phyloP scores from a whole-genome alignment of 192 early-diverging fungal genomes.

The Mortierella hygrophila region DNA sequence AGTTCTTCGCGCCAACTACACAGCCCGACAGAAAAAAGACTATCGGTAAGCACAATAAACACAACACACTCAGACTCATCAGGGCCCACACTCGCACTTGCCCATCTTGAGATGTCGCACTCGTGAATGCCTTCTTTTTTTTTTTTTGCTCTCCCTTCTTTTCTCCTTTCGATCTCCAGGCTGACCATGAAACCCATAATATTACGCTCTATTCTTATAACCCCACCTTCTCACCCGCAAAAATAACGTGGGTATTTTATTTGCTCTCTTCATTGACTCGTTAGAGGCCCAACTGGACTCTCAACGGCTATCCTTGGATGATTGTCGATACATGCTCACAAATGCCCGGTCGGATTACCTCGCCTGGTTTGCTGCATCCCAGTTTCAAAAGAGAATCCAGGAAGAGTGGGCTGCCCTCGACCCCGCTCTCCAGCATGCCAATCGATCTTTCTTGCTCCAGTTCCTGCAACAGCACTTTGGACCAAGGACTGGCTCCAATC shows the following conservation, averaged over 20 bases:
- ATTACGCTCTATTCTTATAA: neutral
- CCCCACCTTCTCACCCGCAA: neutral
- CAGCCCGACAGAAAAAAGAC: conserved; percentile 40
- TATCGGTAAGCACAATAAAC: conserved; percentile 28
- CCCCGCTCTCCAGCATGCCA: conserved; percentile 23
- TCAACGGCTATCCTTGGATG: conserved; percentile 30
- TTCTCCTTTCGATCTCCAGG: conserved; percentile 5
- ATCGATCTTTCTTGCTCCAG: conserved; percentile 33
- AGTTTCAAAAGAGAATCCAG: conserved; percentile 52
- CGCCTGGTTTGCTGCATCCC: conserved; percentile 51
- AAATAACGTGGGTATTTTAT: neutral
- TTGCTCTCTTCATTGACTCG: neutral
- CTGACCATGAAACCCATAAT: conserved; percentile 4
- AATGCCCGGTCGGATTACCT: conserved; percentile 41
- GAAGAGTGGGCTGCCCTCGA: conserved; percentile 42
- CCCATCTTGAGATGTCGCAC: neutral
- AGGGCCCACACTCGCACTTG: neutral
- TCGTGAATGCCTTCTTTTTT: too few species aligned
- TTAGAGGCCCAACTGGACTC: conserved; percentile 47
- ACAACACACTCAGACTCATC: neutral
- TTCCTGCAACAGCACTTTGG: conserved; percentile 49
- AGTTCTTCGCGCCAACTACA: conserved; percentile 46
- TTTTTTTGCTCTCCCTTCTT: neutral
- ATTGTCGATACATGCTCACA: conserved; percentile 40
- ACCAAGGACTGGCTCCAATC: conserved; percentile 2